Evolutionary conservation across 805 yeast species (phyloP), one percentile per base, ranked within the genome.

Genomic region (Wickerhamiella shivajii): DNA sequence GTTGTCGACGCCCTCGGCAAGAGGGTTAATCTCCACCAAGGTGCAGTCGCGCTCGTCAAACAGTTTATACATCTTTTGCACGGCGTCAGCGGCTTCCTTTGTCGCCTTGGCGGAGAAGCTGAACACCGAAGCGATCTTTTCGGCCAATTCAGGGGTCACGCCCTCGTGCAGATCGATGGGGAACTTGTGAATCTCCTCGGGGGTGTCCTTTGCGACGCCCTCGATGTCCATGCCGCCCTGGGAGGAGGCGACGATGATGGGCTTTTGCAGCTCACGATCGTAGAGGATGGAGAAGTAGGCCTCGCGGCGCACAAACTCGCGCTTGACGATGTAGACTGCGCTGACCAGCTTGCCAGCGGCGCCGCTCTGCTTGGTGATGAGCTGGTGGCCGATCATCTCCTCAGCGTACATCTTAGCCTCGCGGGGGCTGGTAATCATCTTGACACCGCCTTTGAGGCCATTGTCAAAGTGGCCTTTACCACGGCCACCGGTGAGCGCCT

Each of bases 161-260:
- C 95, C 96, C 36, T 62, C 61, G 39, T 75, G 68, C 49, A 81
- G 67, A 47, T 77, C 75, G 39, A 90, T 73, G 44, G 77, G 67
- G 69, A 74, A 83, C 45, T 87, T 75, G 64, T 81, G 77, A 65
- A 90, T 90, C 47, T 93, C 93, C 38, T 71, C 72, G 35, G 99
- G 99, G 59, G 71, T 76, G 49, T 69, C 73, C 47, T 75, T 76
- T 41, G 98, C 99, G 48, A 90, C 97, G 58, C 93, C 94, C 69
- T 90, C 99, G 53, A 90, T 90, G 65, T 90, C 95, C 93, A 90
- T 85, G 67, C 99, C 99, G 66, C 99, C 99, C 65, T 90, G 90
- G 43, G 92, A 67, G 21, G 96, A 84, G 32, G 95, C 95, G 44
- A 90, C 94, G 53, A 90, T 79, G 63, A 90, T 67, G 40, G 97